Evolutionary conservation across 441 rosid genomes (phyloP).

Genomic region (Gossypium gossypioides): DNA sequence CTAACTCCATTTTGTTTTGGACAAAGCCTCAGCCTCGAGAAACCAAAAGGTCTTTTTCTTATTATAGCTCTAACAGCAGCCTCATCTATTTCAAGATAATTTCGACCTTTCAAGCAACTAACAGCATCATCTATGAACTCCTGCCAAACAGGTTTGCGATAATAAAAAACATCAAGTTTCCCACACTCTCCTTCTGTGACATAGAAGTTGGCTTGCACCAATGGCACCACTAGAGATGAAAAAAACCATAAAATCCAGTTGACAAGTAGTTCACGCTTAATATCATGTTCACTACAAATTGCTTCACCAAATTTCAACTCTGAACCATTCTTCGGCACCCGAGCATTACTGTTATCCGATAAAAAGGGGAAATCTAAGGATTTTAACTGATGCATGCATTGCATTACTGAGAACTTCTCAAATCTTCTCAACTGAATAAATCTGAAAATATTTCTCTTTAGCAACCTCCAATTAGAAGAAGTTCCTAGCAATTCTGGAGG

Average conservation of each 20-base stretch:
- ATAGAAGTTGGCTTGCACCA: slow-evolving; percentile 67
- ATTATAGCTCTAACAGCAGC: slow-evolving; percentile 35
- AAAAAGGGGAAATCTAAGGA: slow-evolving; percentile 43
- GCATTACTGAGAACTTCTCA: slow-evolving; percentile 56
- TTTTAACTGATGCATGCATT: slow-evolving; percentile 58
- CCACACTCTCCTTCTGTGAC: slow-evolving; percentile 75
- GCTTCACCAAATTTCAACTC: slow-evolving; percentile 14
- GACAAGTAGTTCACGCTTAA: slow-evolving; percentile 35
- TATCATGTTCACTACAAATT: slow-evolving; percentile 15
- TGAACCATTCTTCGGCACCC: slow-evolving; percentile 14
- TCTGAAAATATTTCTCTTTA: slow-evolving; percentile 56
- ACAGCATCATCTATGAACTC: slow-evolving; percentile 34
- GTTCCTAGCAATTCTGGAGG: slow-evolving; percentile 69
- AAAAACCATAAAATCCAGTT: slow-evolving; percentile 87
- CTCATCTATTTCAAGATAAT: slow-evolving; percentile 32
- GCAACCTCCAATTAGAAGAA: slow-evolving; percentile 53
- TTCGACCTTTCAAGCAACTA: slow-evolving; percentile 30
- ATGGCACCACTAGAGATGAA: slow-evolving; percentile 50
- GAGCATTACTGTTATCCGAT: slow-evolving; percentile 26
- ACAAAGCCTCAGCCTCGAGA: slow-evolving; percentile 61
- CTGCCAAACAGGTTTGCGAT: slow-evolving; percentile 63
- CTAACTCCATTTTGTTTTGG: slow-evolving; percentile 68
- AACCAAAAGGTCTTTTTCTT: slow-evolving; percentile 38
- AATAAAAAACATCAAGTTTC: slow-evolving; percentile 49
- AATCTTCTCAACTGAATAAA: slow-evolving; percentile 57